phyloP scores from a whole-genome alignment of 2,329 filamentous ascomycete genomes.

The Claviceps capensis region DNA sequence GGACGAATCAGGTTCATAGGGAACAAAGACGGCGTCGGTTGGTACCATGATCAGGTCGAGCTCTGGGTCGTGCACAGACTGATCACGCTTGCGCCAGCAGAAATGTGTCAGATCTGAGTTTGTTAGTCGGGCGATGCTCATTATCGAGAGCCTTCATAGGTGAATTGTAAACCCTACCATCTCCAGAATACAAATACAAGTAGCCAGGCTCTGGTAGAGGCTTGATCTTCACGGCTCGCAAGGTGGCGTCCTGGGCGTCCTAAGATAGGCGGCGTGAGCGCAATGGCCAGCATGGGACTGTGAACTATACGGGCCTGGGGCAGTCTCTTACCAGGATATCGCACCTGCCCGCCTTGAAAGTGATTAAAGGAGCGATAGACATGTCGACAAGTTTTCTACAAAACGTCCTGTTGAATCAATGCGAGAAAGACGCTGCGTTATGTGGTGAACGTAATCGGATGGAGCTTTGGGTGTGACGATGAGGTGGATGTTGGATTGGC shows the following conservation, averaged over 20 bases:
- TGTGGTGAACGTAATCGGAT: not conserved
- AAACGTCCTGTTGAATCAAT: not conserved
- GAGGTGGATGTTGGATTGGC: not conserved
- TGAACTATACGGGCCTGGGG: not conserved
- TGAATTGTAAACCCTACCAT: constrained; percentile 40
- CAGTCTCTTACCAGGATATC: constrained; percentile 56
- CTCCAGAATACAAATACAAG: constrained; percentile 83
- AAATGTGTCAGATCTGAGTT: constrained; percentile 80
- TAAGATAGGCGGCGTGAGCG: constrained; percentile 5
- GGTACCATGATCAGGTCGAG: constrained; percentile 92
- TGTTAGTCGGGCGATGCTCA: not conserved
- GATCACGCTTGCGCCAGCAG: constrained; percentile 80
- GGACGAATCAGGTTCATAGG: constrained; percentile 52
- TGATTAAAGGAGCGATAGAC: constrained; percentile 77
- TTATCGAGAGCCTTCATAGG: not conserved
- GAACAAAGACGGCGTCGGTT: constrained; percentile 71
- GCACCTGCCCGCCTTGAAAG: constrained; percentile 91
- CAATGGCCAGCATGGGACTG: constrained; percentile 1
- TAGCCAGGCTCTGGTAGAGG: constrained; percentile 65
- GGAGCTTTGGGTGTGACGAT: not conserved
- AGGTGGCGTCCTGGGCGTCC: constrained; percentile 2
- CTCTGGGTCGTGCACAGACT: constrained; percentile 57
- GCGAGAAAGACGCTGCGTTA: not conserved
- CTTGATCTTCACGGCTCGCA: constrained; percentile 52
- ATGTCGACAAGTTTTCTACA: constrained; percentile 31